A percentile compares a stretch with the other conserved stretches of the same genome.
phyloP scores from a whole-genome alignment of 106 monocot species.

The Iris macrosiphon region DNA sequence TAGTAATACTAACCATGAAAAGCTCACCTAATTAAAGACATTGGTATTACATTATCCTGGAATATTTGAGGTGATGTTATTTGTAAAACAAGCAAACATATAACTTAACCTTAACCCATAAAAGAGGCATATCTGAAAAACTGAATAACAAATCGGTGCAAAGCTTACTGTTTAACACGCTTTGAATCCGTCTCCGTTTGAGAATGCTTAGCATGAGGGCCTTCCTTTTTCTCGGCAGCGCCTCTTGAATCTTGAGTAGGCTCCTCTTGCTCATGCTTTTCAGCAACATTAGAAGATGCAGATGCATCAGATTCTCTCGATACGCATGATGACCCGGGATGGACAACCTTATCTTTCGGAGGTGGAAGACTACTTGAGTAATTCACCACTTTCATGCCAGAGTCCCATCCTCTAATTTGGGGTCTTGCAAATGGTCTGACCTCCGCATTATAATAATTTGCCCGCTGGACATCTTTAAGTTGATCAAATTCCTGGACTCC shows the following conservation, averaged over 20 bases:
- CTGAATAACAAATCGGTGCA: not conserved
- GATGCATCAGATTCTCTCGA: conserved; percentile 14
- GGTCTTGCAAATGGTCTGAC: conserved; percentile 6
- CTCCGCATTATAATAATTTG: conserved; percentile 4
- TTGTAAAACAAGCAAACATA: not conserved
- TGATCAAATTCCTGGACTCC: conserved; percentile 27
- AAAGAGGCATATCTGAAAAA: not conserved
- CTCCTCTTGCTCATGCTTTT: conserved; percentile 28
- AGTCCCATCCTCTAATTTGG: conserved; percentile 25
- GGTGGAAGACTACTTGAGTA: conserved; percentile 3
- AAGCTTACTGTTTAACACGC: conserved; percentile 64
- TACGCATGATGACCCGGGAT: conserved; percentile 10
- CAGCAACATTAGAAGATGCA: not conserved
- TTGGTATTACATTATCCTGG: not conserved
- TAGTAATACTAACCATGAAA: not conserved
- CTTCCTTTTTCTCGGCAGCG: conserved; percentile 32
- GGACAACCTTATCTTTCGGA: conserved; percentile 15
- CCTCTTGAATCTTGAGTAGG: conserved; percentile 20
- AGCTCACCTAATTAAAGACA: not conserved
- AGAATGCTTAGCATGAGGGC: conserved; percentile 18
- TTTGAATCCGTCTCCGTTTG: conserved; percentile 51
- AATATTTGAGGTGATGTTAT: not conserved
- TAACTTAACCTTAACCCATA: not conserved
- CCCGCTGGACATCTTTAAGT: conserved; percentile 13
- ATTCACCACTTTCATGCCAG: conserved; percentile 5